These are phyloP conservation scores for Entoloma clypeatum DNA, from an alignment of 1,284 basidiomycete species.

Conservation along the genomic window DNA sequence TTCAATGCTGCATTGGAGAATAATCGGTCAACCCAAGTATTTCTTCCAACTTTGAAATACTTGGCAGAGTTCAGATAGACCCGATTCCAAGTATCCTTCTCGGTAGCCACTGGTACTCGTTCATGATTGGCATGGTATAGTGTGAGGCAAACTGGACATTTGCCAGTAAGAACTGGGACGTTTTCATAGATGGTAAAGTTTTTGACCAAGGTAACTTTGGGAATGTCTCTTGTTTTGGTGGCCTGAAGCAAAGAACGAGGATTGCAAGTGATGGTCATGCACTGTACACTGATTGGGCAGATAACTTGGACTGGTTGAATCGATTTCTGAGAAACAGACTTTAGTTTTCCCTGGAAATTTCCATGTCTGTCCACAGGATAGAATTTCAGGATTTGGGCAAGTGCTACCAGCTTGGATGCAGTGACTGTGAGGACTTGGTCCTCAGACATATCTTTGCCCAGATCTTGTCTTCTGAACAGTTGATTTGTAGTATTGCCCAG, in stretches of 20 bases:
- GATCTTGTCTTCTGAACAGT: background rate
- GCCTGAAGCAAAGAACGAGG: constrained; percentile 6
- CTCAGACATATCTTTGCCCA: no score
- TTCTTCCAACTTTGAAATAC: constrained; percentile 24
- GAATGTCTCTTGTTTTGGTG: constrained; percentile 13
- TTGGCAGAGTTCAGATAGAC: constrained; percentile 21
- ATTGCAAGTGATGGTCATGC: constrained; percentile 5
- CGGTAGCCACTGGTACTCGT: constrained; percentile 1
- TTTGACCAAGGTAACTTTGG: constrained; percentile 20
- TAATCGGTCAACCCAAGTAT: constrained; percentile 21
- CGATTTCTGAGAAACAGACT: background rate
- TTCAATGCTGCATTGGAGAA: constrained; percentile 14
- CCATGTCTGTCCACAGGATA: background rate
- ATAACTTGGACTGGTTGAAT: constrained; percentile 10
- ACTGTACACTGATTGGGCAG: constrained; percentile 6
- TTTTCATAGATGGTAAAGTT: constrained; percentile 15
- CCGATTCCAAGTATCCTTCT: background rate
- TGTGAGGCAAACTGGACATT: constrained; percentile 19
- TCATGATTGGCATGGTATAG: constrained; percentile 24
- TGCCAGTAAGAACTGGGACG: constrained; percentile 16
- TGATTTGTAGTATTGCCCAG: constrained; percentile 2
- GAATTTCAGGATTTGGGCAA: constrained; percentile 5
- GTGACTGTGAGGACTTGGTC: background rate
- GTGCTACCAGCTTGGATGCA: constrained; percentile 5
- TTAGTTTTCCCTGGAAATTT: background rate